Evolutionary conservation across 306 rosid species (phyloP).

Genomic region (Sphenostylis stenocarpa): DNA sequence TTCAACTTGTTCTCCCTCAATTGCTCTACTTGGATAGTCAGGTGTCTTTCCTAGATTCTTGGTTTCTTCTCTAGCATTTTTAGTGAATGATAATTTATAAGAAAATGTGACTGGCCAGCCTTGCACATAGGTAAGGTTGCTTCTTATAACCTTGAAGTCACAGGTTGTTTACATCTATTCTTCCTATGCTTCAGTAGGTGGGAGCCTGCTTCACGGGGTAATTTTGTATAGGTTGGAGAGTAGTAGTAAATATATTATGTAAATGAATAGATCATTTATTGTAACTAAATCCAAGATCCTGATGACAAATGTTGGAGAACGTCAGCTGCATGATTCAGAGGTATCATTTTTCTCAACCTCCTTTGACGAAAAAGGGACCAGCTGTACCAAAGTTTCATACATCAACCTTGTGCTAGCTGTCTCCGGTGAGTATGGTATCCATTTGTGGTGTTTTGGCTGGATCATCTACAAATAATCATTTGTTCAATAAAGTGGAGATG

Average conservation of each 20-base stretch:
- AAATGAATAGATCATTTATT: constrained; percentile 3
- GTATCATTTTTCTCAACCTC: constrained; percentile 14
- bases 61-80: neutral
- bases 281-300: constrained; percentile 16
- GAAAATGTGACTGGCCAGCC: neutral
- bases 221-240: neutral
- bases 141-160: neutral
- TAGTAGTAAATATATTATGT: neutral
- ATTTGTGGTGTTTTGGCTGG: neutral
- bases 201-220: neutral
- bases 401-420: constrained; percentile 17
- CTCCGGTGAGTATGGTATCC: neutral
- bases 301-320: neutral
- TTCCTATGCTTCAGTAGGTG: neutral
- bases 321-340: neutral
- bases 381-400: constrained; percentile 17
- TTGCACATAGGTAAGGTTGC: neutral
- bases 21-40: neutral
- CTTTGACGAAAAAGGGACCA: neutral
- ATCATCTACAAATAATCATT: constrained; percentile 6
- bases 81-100: neutral
- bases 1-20: constrained; percentile 18
- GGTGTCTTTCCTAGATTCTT: neutral
- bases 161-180: neutral
- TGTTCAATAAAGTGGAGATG: constrained; percentile 27